Percentiles rank a stretch among this genome's conserved stretches.
Conservation (phyloP, 441 rosid genomes). For the Corymbia citriodora region DNA sequence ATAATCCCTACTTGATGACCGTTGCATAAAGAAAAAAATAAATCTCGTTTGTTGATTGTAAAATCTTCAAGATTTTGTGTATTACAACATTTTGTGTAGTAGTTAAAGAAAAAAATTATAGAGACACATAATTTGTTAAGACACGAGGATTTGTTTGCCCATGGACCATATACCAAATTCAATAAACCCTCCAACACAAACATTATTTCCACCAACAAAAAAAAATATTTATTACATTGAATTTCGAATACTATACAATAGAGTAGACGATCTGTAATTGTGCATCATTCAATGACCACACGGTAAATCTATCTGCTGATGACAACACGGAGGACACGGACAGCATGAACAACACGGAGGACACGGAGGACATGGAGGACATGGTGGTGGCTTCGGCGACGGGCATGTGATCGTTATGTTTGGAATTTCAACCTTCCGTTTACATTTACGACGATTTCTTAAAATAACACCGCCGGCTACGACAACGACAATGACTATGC, state of each 20-base stretch:
- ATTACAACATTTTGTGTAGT: neutral
- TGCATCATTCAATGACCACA: no score
- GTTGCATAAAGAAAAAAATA: neutral
- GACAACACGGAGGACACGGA: no score
- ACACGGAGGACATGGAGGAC: no score
- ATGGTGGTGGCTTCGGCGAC: neutral
- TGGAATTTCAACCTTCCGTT: neutral
- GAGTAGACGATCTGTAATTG: no score
- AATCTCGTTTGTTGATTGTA: neutral
- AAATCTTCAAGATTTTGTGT: neutral
- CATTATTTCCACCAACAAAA: neutral
- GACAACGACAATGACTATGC: no score
- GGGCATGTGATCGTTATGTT: neutral
- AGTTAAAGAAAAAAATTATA: neutral
- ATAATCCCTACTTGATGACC: neutral
- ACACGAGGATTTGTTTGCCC: neutral
- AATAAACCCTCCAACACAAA: neutral
- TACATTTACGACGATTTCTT: neutral
- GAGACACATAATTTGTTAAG: neutral
- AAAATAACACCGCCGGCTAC: neutral
- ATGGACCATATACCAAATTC: neutral
- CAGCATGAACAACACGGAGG: no score
- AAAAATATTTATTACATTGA: no score
- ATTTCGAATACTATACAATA: no score
- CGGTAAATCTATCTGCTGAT: no score